Evolutionary conservation across 2,329 filamentous ascomycete species (phyloP), one percentile per base, ranked within the genome.

Genomic region (Verticillium isaacii): DNA sequence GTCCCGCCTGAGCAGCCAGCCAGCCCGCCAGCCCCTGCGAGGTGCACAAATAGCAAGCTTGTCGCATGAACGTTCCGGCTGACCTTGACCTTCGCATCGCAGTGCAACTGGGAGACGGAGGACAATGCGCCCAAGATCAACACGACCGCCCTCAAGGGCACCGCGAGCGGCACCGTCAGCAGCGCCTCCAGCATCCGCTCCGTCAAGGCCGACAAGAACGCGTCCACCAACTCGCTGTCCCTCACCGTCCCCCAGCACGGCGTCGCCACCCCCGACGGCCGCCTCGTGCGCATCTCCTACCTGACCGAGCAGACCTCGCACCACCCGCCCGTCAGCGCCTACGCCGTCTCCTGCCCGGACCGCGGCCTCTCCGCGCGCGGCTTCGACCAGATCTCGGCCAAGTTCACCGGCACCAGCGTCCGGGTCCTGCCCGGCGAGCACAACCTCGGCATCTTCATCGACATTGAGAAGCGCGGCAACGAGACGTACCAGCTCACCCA

Each of bases 301-400:
- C 83, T 99, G 64, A 98, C 95, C 32, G 95, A 99, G 77, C 95
- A 99, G 78, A 99, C 95, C 9, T 97, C 93, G 8, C 95, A 99
- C 71, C 95, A 99, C 76, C 95, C 95, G 37, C 95, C 95, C 11
- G 94, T 99, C 67, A 98, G 94, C 68, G 95, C 95, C 15, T 99
- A 96, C 76, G 94, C 91, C 74, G 89, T 97, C 66, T 89, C 93
- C 71, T 99, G 95, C 72, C 93, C 93, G 0, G 91, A 96, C 68
- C 93, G 92, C 72, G 95, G 94, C 32, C 85, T 99, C 66, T 87
- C 87, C 41, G 95, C 95, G 17, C 85, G 90, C 62, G 95, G 95
- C 1, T 99, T 94, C 72, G 95, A 99, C 72, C 95, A 99, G 79
- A 89, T 99, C 70, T 94, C 91, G 68, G 95, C 95, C 71, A 98